Evolutionary conservation across 306 rosid genomes (phyloP).

Genomic region (Delonix regia): DNA sequence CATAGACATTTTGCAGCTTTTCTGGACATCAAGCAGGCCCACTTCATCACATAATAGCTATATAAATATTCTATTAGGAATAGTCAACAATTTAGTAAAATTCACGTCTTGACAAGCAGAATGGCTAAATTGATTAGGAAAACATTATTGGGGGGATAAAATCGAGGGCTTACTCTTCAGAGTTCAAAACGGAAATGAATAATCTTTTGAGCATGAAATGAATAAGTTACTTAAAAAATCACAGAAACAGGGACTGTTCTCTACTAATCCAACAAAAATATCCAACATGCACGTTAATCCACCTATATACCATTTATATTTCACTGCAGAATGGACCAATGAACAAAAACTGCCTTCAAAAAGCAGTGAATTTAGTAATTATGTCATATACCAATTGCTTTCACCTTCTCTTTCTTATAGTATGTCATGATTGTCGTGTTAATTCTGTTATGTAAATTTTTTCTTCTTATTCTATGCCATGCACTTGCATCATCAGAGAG

Average conservation of each 20-base stretch:
- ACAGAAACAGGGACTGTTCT: not conserved
- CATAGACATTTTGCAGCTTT: not conserved
- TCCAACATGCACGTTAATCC: slow-evolving; percentile 15
- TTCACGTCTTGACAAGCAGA: not conserved
- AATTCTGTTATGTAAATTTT: not conserved
- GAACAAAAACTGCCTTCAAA: not conserved
- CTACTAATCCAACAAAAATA: slow-evolving; percentile 8
- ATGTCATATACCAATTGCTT: not conserved
- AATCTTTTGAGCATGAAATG: not conserved
- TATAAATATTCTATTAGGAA: not conserved
- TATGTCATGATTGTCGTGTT: slow-evolving; percentile 28
- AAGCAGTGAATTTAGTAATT: not conserved
- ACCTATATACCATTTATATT: not conserved
- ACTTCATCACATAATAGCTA: not conserved
- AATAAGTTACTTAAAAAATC: not conserved
- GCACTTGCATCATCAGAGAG: slow-evolving; percentile 28
- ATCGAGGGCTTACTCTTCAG: not conserved
- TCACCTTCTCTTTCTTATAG: slow-evolving; percentile 17
- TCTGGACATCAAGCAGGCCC: not conserved
- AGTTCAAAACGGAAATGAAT: too few species aligned
- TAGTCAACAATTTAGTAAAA: not conserved
- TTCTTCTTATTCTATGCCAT: slow-evolving; percentile 15
- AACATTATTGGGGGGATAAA: not conserved
- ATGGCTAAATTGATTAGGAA: not conserved
- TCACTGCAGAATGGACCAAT: slow-evolving; percentile 20